These are phyloP conservation scores for Emmonsiellopsis sp. DNA, from an alignment of 2,329 filamentous ascomycete species.

Conservation along the genomic window DNA sequence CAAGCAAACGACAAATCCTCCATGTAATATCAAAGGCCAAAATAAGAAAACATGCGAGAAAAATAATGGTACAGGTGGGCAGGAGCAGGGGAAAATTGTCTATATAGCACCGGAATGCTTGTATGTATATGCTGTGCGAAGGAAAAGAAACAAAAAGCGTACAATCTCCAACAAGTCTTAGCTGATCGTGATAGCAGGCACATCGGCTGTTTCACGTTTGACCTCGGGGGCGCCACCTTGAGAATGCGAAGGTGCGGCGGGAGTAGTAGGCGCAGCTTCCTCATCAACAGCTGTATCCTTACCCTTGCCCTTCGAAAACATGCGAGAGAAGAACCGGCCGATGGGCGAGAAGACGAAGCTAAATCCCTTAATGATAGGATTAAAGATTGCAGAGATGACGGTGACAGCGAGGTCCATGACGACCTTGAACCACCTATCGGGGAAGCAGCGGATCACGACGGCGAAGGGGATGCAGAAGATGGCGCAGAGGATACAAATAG, in stretches of 20 bases:
- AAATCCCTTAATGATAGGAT: conserved; percentile 25
- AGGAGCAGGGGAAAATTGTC: too few species aligned
- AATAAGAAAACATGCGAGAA: too few species aligned
- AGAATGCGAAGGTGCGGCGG: conserved; percentile 24
- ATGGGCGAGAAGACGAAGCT: conserved; percentile 19
- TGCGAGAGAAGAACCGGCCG: conserved; percentile 16
- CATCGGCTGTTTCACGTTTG: background rate
- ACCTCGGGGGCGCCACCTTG: conserved; percentile 28
- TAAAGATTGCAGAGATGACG: conserved; percentile 44
- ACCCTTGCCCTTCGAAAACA: conserved; percentile 7
- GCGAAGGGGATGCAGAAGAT: conserved; percentile 78
- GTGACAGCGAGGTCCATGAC: conserved; percentile 42
- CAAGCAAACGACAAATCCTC: too few species aligned
- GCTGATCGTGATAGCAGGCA: too few species aligned
- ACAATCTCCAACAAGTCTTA: background rate
- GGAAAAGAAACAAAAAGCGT: background rate
- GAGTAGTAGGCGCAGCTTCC: conserved; percentile 8
- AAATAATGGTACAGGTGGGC: too few species aligned
- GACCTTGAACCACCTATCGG: conserved; percentile 50
- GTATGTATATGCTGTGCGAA: background rate
- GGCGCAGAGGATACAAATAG: conserved; percentile 72
- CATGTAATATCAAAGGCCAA: too few species aligned
- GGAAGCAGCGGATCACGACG: conserved; percentile 69
- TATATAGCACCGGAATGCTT: too few species aligned
- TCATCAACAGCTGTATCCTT: conserved; percentile 11